phyloP scores from a whole-genome alignment of 805 yeast species.

The Candida dajiaensis region DNA sequence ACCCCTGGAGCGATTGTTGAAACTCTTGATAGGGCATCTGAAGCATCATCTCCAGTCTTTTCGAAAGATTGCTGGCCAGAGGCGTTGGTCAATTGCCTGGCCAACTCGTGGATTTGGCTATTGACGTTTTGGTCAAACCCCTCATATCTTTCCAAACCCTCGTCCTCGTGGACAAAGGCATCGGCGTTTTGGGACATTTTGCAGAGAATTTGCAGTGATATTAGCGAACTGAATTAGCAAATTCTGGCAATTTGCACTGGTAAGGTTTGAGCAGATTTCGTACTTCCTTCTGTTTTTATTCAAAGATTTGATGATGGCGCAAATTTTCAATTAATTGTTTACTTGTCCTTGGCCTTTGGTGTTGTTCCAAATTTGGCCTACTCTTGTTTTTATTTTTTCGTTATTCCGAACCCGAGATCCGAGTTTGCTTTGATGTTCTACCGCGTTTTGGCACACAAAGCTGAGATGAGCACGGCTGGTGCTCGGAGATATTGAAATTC shows the following conservation, averaged over 20 bases:
- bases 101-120: constrained; percentile 29
- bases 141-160: background rate
- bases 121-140: constrained; percentile 28
- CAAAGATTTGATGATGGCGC: background rate
- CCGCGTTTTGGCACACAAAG: too few species aligned
- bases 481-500: too few species aligned
- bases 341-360: too few species aligned
- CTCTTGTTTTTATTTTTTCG: background rate
- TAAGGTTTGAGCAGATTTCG: too few species aligned
- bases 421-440: background rate
- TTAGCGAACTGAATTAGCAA: background rate
- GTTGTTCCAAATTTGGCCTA: background rate
- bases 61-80: too few species aligned
- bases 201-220: background rate
- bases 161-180: background rate
- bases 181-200: background rate
- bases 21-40: constrained; percentile 1
- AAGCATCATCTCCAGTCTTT: too few species aligned
- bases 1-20: constrained; percentile 28
- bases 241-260: background rate
- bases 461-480: too few species aligned
- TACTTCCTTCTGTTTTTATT: background rate
- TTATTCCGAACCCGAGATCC: background rate
- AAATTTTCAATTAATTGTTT: background rate
- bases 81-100: constrained; percentile 28